phyloP scores from a whole-genome alignment of 2,329 filamentous ascomycete genomes.

The Calcarisporium arbuscula region DNA sequence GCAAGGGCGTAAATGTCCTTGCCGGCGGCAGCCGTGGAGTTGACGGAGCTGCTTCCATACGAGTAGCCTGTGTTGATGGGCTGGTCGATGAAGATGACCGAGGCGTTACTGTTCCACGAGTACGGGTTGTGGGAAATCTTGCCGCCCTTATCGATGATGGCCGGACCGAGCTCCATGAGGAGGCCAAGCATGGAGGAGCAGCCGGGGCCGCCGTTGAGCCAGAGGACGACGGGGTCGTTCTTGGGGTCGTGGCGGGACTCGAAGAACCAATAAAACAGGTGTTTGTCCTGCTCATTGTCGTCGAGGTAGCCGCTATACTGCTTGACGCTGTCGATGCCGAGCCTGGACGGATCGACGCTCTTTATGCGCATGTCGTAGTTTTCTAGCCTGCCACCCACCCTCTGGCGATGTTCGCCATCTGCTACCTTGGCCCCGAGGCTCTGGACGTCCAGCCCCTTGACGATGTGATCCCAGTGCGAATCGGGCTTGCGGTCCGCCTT shows the following conservation, averaged over 20 bases:
- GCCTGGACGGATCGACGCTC: conserved; percentile 74
- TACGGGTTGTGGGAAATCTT: conserved; percentile 45
- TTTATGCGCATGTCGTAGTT: conserved; percentile 84
- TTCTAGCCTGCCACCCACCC: conserved; percentile 76
- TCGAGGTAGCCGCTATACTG: conserved; percentile 98
- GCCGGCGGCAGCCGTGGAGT: conserved; percentile 86
- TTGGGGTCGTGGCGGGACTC: conserved; percentile 32
- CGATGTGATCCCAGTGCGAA: conserved; percentile 81
- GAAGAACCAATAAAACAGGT: conserved; percentile 83
- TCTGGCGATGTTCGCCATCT: conserved; percentile 71
- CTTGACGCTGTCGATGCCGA: conserved; percentile 89
- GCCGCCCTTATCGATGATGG: conserved; percentile 49
- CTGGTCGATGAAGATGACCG: conserved; percentile 67
- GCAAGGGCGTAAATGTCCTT: conserved; percentile 95
- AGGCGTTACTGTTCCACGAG: conserved; percentile 57
- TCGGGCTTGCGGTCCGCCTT: conserved; percentile 71
- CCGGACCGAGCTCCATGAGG: conserved; percentile 70
- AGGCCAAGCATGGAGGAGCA: conserved; percentile 33
- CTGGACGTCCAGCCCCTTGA: conserved; percentile 79
- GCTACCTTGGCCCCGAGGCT: conserved; percentile 69
- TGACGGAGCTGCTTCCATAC: conserved; percentile 65
- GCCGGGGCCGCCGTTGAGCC: conserved; percentile 35
- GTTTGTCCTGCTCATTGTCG: conserved; percentile 92
- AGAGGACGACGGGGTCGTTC: conserved; percentile 45
- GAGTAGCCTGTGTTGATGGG: conserved; percentile 34